These are phyloP conservation scores for Symbiodinium pilosum DNA, from an alignment of 73 alveolate species.

Conservation along the genomic window DNA sequence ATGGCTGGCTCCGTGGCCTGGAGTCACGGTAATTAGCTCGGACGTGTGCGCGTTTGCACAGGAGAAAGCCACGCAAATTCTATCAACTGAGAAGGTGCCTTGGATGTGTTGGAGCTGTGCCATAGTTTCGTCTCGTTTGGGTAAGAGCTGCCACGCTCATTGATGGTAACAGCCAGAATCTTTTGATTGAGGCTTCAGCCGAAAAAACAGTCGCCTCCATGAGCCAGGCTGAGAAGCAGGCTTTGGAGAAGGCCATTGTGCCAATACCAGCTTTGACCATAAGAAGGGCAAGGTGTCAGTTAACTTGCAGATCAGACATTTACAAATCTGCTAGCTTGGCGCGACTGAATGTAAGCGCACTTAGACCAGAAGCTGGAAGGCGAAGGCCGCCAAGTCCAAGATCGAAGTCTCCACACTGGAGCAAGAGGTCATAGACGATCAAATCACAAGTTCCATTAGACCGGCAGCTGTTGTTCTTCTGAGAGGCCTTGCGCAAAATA, in stretches of 20 bases:
- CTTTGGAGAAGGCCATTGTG: conserved; percentile 56
- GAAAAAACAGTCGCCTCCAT: not conserved
- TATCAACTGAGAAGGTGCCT: not conserved
- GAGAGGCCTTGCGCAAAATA: conserved; percentile 48
- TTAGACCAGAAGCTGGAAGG: no score
- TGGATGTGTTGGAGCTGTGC: not conserved
- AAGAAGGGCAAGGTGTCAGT: no score
- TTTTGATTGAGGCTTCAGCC: conserved; percentile 1
- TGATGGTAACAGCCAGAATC: no score
- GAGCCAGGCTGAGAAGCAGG: conserved; percentile 16
- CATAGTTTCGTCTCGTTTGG: no score
- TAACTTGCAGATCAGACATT: no score
- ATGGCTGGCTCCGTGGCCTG: not conserved
- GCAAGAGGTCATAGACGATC: not conserved
- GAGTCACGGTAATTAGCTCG: not conserved
- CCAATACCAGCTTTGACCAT: no score
- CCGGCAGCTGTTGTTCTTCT: not conserved
- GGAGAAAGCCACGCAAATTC: not conserved
- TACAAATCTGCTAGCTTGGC: no score
- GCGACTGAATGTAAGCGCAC: no score
- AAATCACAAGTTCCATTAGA: not conserved
- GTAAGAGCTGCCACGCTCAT: no score
- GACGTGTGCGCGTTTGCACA: not conserved
- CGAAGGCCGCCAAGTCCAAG: conserved; percentile 41
- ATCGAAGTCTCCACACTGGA: conserved; percentile 25